phyloP scores from a whole-genome alignment of 441 rosid genomes.

The Gossypium schwendimanii region DNA sequence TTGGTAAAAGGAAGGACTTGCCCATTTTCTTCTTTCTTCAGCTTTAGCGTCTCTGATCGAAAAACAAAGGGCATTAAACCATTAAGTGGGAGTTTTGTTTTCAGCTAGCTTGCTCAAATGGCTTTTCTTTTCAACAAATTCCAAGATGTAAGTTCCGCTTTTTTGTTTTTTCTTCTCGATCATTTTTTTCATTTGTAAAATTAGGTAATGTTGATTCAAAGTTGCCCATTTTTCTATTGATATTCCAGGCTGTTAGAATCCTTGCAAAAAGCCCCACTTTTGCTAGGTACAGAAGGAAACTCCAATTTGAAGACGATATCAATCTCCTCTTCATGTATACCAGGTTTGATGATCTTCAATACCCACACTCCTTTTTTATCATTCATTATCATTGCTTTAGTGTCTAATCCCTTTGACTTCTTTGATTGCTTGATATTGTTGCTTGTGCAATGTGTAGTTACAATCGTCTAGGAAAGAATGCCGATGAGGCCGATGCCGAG shows the following conservation, averaged over 20 bases:
- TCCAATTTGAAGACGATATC: conserved; percentile 71
- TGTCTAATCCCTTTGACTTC: not conserved
- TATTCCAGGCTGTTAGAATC: conserved; percentile 53
- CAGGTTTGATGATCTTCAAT: conserved; percentile 32
- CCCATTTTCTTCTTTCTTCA: not conserved
- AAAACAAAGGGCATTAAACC: not conserved
- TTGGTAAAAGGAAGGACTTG: not conserved
- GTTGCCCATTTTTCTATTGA: not conserved
- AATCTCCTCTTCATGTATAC: conserved; percentile 74
- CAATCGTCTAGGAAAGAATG: conserved; percentile 68
- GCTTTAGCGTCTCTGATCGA: not conserved
- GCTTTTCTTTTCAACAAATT: conserved; percentile 65
- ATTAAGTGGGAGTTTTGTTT: not conserved
- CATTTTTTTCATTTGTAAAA: not conserved
- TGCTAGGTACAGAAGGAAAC: conserved; percentile 55
- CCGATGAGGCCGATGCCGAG: conserved; percentile 71
- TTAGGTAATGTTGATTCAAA: not conserved
- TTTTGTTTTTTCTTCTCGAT: not conserved
- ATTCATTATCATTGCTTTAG: not conserved
- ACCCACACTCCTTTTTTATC: not conserved
- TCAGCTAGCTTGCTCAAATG: conserved; percentile 24
- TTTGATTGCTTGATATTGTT: not conserved
- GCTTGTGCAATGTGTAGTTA: conserved; percentile 34
- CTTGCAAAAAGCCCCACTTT: conserved; percentile 70
- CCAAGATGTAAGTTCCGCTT: conserved; percentile 45